Evolutionary conservation across 2,329 filamentous ascomycete species (phyloP), one percentile per base, ranked within the genome.

Genomic region (Xylaria sp.): DNA sequence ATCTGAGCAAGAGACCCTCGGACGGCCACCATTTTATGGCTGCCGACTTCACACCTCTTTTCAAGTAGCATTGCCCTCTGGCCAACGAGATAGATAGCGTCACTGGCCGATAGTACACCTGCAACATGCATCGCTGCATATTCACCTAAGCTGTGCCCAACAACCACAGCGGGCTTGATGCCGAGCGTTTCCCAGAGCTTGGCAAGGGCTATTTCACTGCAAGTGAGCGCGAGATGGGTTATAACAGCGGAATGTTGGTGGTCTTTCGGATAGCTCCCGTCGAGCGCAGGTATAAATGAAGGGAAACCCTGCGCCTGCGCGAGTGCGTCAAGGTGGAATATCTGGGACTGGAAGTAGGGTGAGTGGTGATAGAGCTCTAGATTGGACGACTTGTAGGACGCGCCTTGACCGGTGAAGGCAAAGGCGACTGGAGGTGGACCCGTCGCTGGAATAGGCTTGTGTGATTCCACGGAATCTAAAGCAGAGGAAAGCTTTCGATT

Each of bases 11-110:
- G 66, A 0, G 79, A 76, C 1, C 77, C 81, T n/a, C 78, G 77
- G 0, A 91, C 86, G 16, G 87, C 87, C 29, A 91, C 78, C 89
- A 91, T 91, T 23, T 81, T 82, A 74, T 91, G 88, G 2, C 83
- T 88, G 64, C 87, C 86, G 10, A 83, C 80, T 16, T 84, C 87
- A 81, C 90, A 93, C 66, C 85, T 84, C 59, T 87, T 80, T 51
- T 88, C 84, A 4, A 93, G 82, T 18, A 92, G 81, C 75, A 85
- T 80, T 10, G 91, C 91, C 69, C 92, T 85, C 54, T 81, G 76
- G 23, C 91, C 91, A 16, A 93, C 90, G 1, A 93, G 82, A 69
- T 88, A 89, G 62, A 94, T 85, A 75, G 90, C 87, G 76, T 93
- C 91, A 71, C 86, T 86, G 27, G 86, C 87, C 13, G 89, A 91